These are phyloP conservation scores for Stipa capillata DNA, from an alignment of 176 grass and related monocot species.

Conservation along the genomic window DNA sequence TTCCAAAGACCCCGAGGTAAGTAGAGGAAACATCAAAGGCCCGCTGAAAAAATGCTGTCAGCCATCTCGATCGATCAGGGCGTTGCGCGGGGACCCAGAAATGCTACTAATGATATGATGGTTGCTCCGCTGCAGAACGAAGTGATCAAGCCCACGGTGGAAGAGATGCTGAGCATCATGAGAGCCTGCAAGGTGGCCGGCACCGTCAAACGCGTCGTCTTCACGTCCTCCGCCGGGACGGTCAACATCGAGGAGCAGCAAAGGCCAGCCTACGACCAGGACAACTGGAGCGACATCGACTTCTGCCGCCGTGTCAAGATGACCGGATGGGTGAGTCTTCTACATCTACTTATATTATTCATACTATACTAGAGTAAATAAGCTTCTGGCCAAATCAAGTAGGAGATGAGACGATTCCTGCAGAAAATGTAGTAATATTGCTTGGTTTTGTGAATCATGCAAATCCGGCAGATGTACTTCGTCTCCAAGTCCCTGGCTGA, in stretches of 20 bases:
- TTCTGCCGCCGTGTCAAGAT: constrained; percentile 86
- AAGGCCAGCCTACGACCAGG: constrained; percentile 51
- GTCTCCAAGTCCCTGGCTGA: constrained; percentile 76
- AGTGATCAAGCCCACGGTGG: constrained; percentile 78
- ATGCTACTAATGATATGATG: no score
- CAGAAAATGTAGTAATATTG: not conserved
- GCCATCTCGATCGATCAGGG: no score
- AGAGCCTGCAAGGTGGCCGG: constrained; percentile 74
- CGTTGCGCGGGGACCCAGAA: no score
- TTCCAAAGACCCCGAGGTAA: constrained; percentile 76
- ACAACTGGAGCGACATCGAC: constrained; percentile 73
- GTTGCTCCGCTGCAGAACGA: constrained; percentile 54
- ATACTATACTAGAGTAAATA: not conserved
- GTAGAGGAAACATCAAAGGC: not conserved
- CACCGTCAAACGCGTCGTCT: constrained; percentile 73
- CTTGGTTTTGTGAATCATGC: not conserved
- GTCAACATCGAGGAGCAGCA: constrained; percentile 56
- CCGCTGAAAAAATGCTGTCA: not conserved
- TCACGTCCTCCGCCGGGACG: constrained; percentile 82
- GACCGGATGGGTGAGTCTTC: constrained; percentile 73
- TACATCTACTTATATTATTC: not conserved
- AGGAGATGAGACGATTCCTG: not conserved
- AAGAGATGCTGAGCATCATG: constrained; percentile 82
- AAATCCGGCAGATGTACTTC: constrained; percentile 81
- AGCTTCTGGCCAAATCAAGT: no score